A percentile compares a stretch with the other conserved stretches of the same genome.
phyloP scores from a whole-genome alignment of 192 early-diverging fungal genomes.

The Podila horticola region DNA sequence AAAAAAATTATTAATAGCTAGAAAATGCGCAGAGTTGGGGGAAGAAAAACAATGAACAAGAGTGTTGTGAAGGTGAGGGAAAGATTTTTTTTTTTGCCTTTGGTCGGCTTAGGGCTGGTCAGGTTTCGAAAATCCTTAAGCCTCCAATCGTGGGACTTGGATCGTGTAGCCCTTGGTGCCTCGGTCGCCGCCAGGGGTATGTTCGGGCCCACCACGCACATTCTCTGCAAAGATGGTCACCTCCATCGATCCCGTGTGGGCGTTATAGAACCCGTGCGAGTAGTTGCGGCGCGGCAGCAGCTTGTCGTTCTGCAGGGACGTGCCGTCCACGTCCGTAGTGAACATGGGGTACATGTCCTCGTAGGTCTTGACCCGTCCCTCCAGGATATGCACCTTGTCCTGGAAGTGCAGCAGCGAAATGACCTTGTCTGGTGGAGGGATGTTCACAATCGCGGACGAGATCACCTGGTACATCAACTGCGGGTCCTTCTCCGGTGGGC shows the following conservation, averaged over 20 bases:
- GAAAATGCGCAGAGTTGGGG: not conserved
- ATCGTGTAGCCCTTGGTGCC: constrained; percentile 40
- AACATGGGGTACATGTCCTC: constrained; percentile 64
- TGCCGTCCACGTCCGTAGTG: constrained; percentile 56
- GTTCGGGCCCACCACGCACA: constrained; percentile 40
- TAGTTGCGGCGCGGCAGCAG: constrained; percentile 51
- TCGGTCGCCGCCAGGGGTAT: constrained; percentile 30
- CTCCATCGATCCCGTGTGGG: constrained; percentile 24
- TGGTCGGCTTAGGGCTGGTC: too few relatives aligned
- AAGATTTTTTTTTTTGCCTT: too few relatives aligned
- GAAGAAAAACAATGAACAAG: not conserved
- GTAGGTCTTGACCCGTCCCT: constrained; percentile 44
- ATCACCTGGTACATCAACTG: constrained; percentile 85
- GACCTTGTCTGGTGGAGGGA: constrained; percentile 44
- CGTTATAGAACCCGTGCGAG: constrained; percentile 34
- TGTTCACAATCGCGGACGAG: constrained; percentile 84
- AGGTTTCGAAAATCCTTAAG: not conserved
- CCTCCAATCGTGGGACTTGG: constrained; percentile 40
- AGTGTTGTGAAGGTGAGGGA: too few relatives aligned
- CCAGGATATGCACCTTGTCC: constrained; percentile 44
- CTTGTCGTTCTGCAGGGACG: constrained; percentile 39
- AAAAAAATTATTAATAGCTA: not conserved
- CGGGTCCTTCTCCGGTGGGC: constrained; percentile 68
- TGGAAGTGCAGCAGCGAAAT: constrained; percentile 48
- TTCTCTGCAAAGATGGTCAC: constrained; percentile 50